Conservation (phyloP, 352 stramenopile species). For the Pythium dissimile region DNA sequence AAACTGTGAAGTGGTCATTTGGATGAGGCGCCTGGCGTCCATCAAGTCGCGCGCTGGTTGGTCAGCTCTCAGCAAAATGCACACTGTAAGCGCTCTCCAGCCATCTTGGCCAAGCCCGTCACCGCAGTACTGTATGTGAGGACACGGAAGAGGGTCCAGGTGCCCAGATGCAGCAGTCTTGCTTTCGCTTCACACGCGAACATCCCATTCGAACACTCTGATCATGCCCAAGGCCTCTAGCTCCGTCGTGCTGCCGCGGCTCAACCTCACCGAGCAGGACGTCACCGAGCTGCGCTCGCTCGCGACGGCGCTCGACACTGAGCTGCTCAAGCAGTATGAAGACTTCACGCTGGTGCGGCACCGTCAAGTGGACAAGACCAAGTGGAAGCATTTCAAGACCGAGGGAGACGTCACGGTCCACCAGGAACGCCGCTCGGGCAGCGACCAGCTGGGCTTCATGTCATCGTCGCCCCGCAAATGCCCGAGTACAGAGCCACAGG, state of each 20-base stretch:
- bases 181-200: not conserved
- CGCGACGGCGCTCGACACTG: conserved; percentile 20
- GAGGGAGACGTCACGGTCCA: conserved; percentile 34
- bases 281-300: conserved; percentile 27
- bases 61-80: too few species aligned
- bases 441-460: conserved; percentile 12
- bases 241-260: conserved; percentile 26
- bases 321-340: conserved; percentile 39
- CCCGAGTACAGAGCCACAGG: not conserved
- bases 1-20: too few species aligned
- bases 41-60: not conserved
- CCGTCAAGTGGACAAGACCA: conserved; percentile 28
- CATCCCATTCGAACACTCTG: not conserved
- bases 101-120: too few species aligned
- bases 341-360: conserved; percentile 27
- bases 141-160: too few species aligned
- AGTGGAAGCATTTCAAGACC: conserved; percentile 39
- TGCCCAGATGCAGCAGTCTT: not conserved
- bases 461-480: not conserved
- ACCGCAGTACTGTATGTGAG: too few species aligned
- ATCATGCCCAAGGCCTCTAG: conserved; percentile 24
- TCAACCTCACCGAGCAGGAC: conserved; percentile 32
- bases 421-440: conserved; percentile 14
- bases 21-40: too few species aligned
- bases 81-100: too few species aligned